Conservation (phyloP, 2,329 filamentous ascomycete genomes). For the Cordyceps farinosa region DNA sequence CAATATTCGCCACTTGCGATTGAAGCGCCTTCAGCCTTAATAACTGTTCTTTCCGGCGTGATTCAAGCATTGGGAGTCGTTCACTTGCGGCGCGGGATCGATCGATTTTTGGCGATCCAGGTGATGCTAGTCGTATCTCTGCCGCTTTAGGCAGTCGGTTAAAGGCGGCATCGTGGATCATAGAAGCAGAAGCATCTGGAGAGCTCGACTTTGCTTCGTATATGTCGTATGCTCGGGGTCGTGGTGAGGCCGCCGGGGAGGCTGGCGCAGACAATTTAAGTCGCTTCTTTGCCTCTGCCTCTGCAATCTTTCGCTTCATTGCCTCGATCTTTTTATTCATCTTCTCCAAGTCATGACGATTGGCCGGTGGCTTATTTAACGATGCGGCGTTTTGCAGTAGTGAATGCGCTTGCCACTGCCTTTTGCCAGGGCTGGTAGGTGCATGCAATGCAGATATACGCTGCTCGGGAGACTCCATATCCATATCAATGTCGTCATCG, state of each 20-base stretch:
- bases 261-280: conserved; percentile 33
- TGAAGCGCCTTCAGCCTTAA: conserved; percentile 45
- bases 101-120: conserved; percentile 24
- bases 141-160: neutral
- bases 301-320: conserved; percentile 56
- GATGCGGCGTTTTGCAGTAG: conserved; percentile 41
- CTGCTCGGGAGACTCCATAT: conserved; percentile 55
- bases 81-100: conserved; percentile 34
- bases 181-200: neutral
- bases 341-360: conserved; percentile 41
- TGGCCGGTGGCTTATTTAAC: conserved; percentile 36
- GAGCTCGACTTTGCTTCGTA: conserved; percentile 12
- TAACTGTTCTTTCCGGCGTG: conserved; percentile 37
- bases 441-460: conserved; percentile 35
- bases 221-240: conserved; percentile 11
- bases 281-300: conserved; percentile 54
- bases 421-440: conserved; percentile 31
- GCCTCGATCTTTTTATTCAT: conserved; percentile 59
- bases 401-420: conserved; percentile 37
- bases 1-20: conserved; percentile 45
- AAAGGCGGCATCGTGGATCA: neutral
- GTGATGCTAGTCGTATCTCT: conserved; percentile 18
- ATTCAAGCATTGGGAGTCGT: conserved; percentile 35
- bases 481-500: conserved; percentile 64
- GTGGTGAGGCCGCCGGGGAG: conserved; percentile 30